Base-by-base conservation (phyloP, 2,329 filamentous ascomycete species). In the Diaporthe sp. region DNA sequence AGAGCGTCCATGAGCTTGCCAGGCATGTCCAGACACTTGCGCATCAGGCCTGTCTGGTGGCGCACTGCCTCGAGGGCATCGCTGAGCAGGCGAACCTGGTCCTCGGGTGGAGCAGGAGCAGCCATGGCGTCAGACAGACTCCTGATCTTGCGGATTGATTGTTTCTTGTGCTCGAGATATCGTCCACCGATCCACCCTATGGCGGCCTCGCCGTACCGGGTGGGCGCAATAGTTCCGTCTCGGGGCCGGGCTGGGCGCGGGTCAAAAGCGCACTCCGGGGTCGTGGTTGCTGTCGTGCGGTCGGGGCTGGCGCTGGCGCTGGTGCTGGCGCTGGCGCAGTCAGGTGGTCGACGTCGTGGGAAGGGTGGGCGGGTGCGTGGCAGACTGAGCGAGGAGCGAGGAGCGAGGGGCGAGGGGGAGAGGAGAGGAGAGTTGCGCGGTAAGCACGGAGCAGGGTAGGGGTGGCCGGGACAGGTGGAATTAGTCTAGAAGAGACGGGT, bases 1-100 rank as follows among this genome's bases (percentile, higher is more conserved):
- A 99, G 91, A 80, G 97, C 97, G 88, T 99, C 97, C 97, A 99
- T 99, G 78, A 99, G 92, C 90, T 99, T 99, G 77, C 97, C 96
- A 9, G 97, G 96, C 13, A 95, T 97, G 83, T 99, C 97, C 76
- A 99, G 90, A 81, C 96, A 98, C 88, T 97, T 96, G 87, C 96
- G 95, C 97, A 99, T 99, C 83, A 98, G 90, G 81, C 92, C 92
- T 75, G 96, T 97, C 90, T 99, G 97, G 86, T 98, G 96, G 86
- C 96, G 94, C 85, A 99, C 97, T 70, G 98, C 96, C 76, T 94
- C 92, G 85, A 98, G 88, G 81, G 97, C 97, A 93, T 99, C 97
- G 87, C 99, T 97, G 79, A 99, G 93, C 87, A 99, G 91, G 81
- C 96, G 94, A 81, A 94, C 95, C 90, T 93, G 94, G 86, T 96